Percentiles rank a stretch among this genome's conserved stretches.
These are phyloP conservation scores for Suillus fuscotomentosus DNA, from an alignment of 768 basidiomycete species.

Conservation along the genomic window DNA sequence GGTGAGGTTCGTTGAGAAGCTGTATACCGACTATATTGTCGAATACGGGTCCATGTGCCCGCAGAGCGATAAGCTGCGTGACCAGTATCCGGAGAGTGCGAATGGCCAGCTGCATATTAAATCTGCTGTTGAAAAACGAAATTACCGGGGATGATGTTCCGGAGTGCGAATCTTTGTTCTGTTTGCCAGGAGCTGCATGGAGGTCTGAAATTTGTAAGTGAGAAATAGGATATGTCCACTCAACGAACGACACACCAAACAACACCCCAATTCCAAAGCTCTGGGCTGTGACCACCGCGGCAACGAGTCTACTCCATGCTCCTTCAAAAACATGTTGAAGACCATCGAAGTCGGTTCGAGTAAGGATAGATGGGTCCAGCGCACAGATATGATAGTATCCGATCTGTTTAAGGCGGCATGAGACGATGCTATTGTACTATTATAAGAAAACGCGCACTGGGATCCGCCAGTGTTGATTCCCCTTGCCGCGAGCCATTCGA, in stretches of 20 bases:
- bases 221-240: slow-evolving; percentile 13
- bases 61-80: slow-evolving; percentile 39
- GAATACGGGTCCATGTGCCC: slow-evolving; percentile 44
- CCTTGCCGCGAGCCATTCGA: slow-evolving; percentile 48
- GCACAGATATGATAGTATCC: slow-evolving; percentile 73
- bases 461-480: slow-evolving; percentile 60
- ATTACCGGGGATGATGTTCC: slow-evolving; percentile 53
- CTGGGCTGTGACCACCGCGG: slow-evolving; percentile 58
- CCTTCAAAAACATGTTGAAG: slow-evolving; percentile 51
- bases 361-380: slow-evolving; percentile 53
- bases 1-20: slow-evolving; percentile 59
- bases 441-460: slow-evolving; percentile 56
- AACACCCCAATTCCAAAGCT: slow-evolving; percentile 67
- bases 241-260: slow-evolving; percentile 44
- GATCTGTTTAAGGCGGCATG: slow-evolving; percentile 41
- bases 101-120: slow-evolving; percentile 46
- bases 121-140: slow-evolving; percentile 46
- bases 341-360: slow-evolving; percentile 63
- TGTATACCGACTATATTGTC: slow-evolving; percentile 55
- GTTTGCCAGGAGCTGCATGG: slow-evolving; percentile 74
- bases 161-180: slow-evolving; percentile 66
- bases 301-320: slow-evolving; percentile 64
- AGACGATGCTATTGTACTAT: slow-evolving; percentile 1
- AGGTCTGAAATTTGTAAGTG: slow-evolving; percentile 47
- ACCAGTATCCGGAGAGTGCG: slow-evolving; percentile 47